A percentile compares a stretch with the other conserved stretches of the same genome.
These are phyloP conservation scores for Russula sp. DNA, from an alignment of 768 basidiomycete species.

Conservation along the genomic window DNA sequence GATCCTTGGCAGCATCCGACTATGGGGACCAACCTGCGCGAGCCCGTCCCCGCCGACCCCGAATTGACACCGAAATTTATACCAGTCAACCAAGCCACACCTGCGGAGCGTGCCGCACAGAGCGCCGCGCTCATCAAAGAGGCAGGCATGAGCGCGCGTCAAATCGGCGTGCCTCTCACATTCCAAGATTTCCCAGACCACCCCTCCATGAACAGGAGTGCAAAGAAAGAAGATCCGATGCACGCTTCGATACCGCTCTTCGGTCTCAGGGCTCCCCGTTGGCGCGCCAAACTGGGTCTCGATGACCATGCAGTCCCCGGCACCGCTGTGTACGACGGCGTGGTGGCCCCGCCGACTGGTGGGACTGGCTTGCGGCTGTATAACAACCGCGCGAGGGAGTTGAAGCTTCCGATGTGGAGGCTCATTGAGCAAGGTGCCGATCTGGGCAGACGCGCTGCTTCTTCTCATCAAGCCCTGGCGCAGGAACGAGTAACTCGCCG, in stretches of 20 bases:
- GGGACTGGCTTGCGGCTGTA: background rate
- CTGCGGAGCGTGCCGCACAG: conserved; percentile 6
- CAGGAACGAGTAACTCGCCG: background rate
- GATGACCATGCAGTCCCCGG: background rate
- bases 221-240: conserved; percentile 9
- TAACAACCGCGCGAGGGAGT: background rate
- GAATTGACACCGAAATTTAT: conserved; percentile 7
- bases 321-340: background rate
- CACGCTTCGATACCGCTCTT: conserved; percentile 8
- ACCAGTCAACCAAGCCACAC: background rate
- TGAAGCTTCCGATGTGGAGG: background rate
- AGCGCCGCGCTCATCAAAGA: conserved; percentile 15
- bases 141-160: conserved; percentile 16
- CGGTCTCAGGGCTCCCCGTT: conserved; percentile 14
- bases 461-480: background rate
- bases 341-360: background rate
- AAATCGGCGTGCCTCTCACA: conserved; percentile 19
- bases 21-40: conserved; percentile 24
- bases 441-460: background rate
- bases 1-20: conserved; percentile 17
- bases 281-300: conserved; percentile 17
- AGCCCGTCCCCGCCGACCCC: conserved; percentile 25
- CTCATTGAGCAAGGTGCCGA: background rate
- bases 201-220: background rate
- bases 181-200: conserved; percentile 18